Base-by-base conservation (phyloP, 2,329 filamentous ascomycete species). In the Ascochyta pisi region DNA sequence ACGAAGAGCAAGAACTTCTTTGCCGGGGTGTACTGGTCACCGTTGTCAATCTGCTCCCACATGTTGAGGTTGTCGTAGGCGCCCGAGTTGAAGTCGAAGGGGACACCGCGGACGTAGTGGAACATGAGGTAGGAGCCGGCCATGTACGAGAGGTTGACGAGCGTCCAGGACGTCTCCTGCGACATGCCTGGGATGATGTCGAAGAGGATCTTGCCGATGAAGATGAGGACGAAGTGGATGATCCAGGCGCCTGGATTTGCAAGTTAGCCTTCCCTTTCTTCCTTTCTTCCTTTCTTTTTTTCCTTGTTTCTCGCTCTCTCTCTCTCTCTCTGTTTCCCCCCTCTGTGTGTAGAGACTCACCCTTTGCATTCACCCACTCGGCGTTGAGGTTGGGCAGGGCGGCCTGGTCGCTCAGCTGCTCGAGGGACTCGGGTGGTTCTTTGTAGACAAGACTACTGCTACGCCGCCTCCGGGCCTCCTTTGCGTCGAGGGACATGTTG, bases 1-100 rank as follows among this genome's bases (percentile, higher is more conserved):
- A 98, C 94, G 70, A 89, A 92, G 68, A 98, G 87, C 57, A 99
- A 83, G 73, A 99, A 99, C 79, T 99, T 99, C 84, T 99, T 99
- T 64, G 95, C 91, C 4, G 95, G 95, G 0, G 95, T 99, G 81
- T 98, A 99, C 77, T 99, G 95, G 68, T 95, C 95, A 42, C 95
- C 95, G 71, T 98, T 96, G 82, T 99, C 95, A 76, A 99, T 99
- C 81, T 99, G 95, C 82, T 99, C 95, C 95, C 95, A 99, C 95
- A 99, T 98, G 81, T 98, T 99, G 73, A 99, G 84, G 78, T 99
- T 98, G 83, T 99, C 95, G 78, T 98, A 99, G 67, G 95, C 95
- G 57, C 95, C 95, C 53, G 91, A 89, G 75, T 99, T 99, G 84
- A 99, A 99, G 78, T 99, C 95, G 74, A 99, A 99, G 6, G 95